Base-by-base conservation (phyloP, 225 moss, liverwort and hornwort species). In the Bryum argenteum region DNA sequence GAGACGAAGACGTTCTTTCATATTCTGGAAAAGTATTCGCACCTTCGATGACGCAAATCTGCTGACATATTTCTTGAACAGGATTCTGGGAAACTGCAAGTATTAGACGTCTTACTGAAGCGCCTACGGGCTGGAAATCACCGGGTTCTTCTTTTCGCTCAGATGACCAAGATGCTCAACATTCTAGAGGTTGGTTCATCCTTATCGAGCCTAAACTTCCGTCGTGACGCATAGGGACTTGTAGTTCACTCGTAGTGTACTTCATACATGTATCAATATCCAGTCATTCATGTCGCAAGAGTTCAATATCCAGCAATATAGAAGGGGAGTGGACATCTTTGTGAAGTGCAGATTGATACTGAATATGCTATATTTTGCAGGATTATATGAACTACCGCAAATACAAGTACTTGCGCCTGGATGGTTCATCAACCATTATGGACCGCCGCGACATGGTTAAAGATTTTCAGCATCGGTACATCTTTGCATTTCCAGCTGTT, bases 391-490 rank as follows among this genome's bases (percentile, higher is more conserved):
- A 87, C 37, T 92, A 89, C 62, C 87, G 91, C 10, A 92, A 92
- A 72, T 92, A 89, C 69, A 92, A 92, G 70, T 92, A 92, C 80
- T 44, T 92, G 60, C 89, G 91, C 12, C 68, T 92, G 64, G 91
- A 92, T 70, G 91, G 91, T 19, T 92, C 91, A 45, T 92, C 91
- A 22, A 89, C 85, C 37, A 92, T 92, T 48, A 92, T 92, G 91
- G 91, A 92, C 71, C 87, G 91, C 37, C 91, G 89, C 55, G 91
- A 92, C 58, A 92, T 92, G 91, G 91, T 92, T 41, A 92, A 92
- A 58, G 91, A 92, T 64, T 92, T 92, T 71, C 91, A 92, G 80
- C 89, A 80, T 69, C 81, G 89, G 91, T 91, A 89, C 15, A 56
- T 56, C 45, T 26, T 33, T 45, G 70, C 54, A 23, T 21, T 41